These are phyloP conservation scores for Fusarium abutilonis DNA, from an alignment of 2,329 filamentous ascomycete species.

Conservation along the genomic window DNA sequence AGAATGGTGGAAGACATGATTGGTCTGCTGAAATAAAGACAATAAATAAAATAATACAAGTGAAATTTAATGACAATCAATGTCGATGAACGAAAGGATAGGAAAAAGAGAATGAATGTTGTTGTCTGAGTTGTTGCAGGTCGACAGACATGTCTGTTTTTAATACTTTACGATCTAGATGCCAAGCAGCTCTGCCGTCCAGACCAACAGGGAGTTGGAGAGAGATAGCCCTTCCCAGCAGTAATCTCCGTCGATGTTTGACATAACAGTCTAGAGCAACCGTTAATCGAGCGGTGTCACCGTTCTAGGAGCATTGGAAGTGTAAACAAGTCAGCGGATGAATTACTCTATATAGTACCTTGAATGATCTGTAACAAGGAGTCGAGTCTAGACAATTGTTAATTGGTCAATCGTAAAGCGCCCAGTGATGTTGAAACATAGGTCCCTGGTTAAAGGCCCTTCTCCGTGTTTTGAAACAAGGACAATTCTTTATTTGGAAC, in stretches of 20 bases:
- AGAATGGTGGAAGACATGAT: slow-evolving; percentile 36
- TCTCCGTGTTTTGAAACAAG: slow-evolving; percentile 25
- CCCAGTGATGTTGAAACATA: slow-evolving; percentile 6
- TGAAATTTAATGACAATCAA: slow-evolving; percentile 33
- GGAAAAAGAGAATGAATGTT: slow-evolving; percentile 14
- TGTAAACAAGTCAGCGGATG: slow-evolving; percentile 4
- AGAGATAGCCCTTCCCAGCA: neutral
- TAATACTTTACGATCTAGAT: neutral
- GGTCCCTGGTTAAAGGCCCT: neutral
- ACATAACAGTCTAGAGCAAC: neutral
- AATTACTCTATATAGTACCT: neutral
- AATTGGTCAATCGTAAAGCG: slow-evolving; percentile 6
- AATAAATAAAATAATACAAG: slow-evolving; percentile 1
- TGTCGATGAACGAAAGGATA: slow-evolving; percentile 29
- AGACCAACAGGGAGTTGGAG: neutral
- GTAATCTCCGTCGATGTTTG: slow-evolving; percentile 20
- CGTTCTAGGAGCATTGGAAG: neutral
- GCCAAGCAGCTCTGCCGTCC: slow-evolving; percentile 5
- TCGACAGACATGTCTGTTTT: slow-evolving; percentile 8
- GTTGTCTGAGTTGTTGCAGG: neutral
- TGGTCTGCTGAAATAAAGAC: slow-evolving; percentile 18
- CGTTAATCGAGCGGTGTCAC: neutral
- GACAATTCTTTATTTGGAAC: slow-evolving; percentile 13
- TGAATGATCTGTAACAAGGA: slow-evolving; percentile 14
- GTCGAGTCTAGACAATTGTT: rapidly evolving